Conservation (phyloP, 345 rosid genomes). For the Conringia planisiliqua region DNA sequence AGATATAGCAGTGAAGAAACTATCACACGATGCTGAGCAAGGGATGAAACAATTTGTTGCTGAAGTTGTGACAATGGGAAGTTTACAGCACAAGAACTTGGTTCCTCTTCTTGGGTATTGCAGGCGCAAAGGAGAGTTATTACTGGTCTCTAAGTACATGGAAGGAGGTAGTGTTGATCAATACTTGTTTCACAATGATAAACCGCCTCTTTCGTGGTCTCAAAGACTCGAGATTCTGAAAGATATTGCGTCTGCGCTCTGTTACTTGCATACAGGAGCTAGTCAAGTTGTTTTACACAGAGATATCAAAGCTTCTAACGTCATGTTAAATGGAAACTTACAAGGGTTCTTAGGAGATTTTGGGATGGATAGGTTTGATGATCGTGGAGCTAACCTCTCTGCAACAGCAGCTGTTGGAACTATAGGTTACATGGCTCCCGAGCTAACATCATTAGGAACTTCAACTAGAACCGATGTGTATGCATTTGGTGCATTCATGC, state of each 20-base stretch:
- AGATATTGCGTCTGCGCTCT: conserved; percentile 43
- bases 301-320: conserved; percentile 46
- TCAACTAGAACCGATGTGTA: conserved; percentile 38
- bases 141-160: conserved; percentile 49
- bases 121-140: conserved; percentile 41
- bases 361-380: conserved; percentile 46
- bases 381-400: conserved; percentile 33
- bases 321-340: conserved; percentile 37
- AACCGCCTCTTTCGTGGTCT: conserved; percentile 37
- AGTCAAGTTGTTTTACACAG: conserved; percentile 48
- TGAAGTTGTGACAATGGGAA: conserved; percentile 42
- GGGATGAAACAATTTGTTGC: conserved; percentile 50
- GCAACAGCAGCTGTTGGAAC: conserved; percentile 49
- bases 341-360: conserved; percentile 44
- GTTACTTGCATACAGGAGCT: conserved; percentile 51
- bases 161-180: conserved; percentile 48
- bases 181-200: conserved; percentile 24
- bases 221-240: conserved; percentile 37
- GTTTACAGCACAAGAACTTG: conserved; percentile 40
- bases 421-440: conserved; percentile 48
- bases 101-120: conserved; percentile 50
- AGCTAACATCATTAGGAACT: conserved; percentile 39
- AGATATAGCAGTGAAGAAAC: conserved; percentile 51
- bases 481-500: conserved; percentile 45
- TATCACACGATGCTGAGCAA: conserved; percentile 43